Evolutionary conservation across 2,329 filamentous ascomycete species (phyloP), one percentile per base, ranked within the genome.

Genomic region (Diplodia sapinea): DNA sequence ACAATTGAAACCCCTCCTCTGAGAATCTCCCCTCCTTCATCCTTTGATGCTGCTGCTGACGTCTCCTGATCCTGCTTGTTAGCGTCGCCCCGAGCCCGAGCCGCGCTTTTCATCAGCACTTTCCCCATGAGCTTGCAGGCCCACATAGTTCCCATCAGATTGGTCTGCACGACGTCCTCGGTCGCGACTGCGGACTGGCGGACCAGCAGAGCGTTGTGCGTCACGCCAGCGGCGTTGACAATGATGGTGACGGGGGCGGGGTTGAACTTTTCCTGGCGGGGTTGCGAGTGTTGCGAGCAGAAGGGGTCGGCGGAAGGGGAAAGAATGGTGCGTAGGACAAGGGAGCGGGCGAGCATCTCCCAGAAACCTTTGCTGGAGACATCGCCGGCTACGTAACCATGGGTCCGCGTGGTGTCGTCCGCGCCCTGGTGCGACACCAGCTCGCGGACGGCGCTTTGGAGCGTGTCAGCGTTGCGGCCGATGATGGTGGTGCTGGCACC

Each of bases 181-280:
- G 93, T 82, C 2, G 84, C 81, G 0, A 79, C 75, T 0, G 84
- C 74, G 0, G 78, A 73, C 1, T 86, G 87, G 11, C 83, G 81
- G 54, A 87, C 80, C n/a, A 95, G 83, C 0, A 92, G 81, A 0
- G 84, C 86, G 13, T 84, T 84, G 71, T 93, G 88, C 0, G 89
- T 84, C 26, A 93, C 82, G 11, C 93, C 93, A 0, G 93, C 93
- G 31, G 91, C 91, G 74, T 96, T 96, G 70, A 96, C 85, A 1
- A 96, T 85, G 36, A 94, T 73, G 47, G 78, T 75, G 13, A 77
- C 12, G 43, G 43, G 40, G 12, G 33, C 6, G 50, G 59, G 29
- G 33, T n/a, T 13, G 57, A 49, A 67, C 49, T 68, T 68, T 3
- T 57, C 47, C n/a, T 40, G 33, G 33, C 3, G 26, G 4, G 26